phyloP scores from a whole-genome alignment of 169 alveolate species.

The Cryptosporidium parvum region DNA sequence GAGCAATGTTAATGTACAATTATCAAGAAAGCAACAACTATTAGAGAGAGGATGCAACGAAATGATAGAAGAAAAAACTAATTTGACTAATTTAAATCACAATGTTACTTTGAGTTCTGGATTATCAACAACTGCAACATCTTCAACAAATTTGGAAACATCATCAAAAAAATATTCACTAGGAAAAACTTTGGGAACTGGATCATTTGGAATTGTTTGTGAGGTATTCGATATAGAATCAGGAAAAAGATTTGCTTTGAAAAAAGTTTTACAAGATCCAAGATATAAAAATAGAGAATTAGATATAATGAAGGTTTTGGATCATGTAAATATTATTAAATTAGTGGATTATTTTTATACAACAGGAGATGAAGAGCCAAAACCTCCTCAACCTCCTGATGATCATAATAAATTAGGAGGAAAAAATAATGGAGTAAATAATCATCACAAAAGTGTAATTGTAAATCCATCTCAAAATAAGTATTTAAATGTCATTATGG shows the following conservation, averaged over 20 bases:
- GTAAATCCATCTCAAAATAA: constrained; percentile 59
- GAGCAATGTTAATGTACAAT: constrained; percentile 49
- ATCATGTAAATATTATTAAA: constrained; percentile 93
- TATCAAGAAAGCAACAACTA: constrained; percentile 60
- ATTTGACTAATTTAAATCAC: constrained; percentile 34
- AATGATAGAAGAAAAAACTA: constrained; percentile 39
- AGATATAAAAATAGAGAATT: constrained; percentile 97
- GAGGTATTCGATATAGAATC: constrained; percentile 94
- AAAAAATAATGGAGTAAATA: constrained; percentile 29
- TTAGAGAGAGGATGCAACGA: constrained; percentile 41
- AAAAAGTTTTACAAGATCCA: constrained; percentile 95
- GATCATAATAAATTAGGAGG: constrained; percentile 11
- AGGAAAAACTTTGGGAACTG: constrained; percentile 95
- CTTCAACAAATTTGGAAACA: constrained; percentile 54
- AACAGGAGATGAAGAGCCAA: constrained; percentile 83
- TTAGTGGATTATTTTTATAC: constrained; percentile 92
- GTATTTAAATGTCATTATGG: constrained; percentile 97
- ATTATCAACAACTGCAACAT: constrained; percentile 67
- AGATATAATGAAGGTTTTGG: constrained; percentile 92
- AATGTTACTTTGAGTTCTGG: constrained; percentile 66
- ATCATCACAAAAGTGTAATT: neutral
- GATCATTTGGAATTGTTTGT: constrained; percentile 98
- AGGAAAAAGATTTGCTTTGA: constrained; percentile 96
- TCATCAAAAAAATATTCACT: constrained; percentile 79
- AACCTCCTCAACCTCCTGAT: constrained; percentile 78